Conservation (phyloP, 2,329 filamentous ascomycete species). For the Raffaelea albimanens region DNA sequence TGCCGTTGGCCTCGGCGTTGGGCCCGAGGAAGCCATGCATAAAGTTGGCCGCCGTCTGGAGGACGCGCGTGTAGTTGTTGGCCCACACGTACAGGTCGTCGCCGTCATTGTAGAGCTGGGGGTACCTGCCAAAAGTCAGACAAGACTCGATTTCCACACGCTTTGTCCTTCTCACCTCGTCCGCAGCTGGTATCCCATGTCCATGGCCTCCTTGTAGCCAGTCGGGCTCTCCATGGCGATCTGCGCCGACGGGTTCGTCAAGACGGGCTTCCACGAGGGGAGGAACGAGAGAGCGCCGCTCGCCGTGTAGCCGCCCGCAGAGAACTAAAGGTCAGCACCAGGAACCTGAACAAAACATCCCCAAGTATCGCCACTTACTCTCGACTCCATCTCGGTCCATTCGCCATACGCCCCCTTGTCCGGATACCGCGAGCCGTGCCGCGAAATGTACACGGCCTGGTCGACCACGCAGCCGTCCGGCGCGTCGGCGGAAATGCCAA, state of each 20-base stretch:
- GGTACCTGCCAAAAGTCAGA: constrained; percentile 20
- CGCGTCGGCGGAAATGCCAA: constrained; percentile 41
- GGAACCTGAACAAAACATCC: no score
- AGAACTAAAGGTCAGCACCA: constrained; percentile 31
- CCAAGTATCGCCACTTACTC: constrained; percentile 23
- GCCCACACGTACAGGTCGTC: constrained; percentile 51
- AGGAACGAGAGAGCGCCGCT: constrained; percentile 46
- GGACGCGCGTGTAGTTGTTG: constrained; percentile 55
- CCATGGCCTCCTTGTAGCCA: constrained; percentile 52
- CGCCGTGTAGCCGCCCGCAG: constrained; percentile 42
- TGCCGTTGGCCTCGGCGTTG: constrained; percentile 41
- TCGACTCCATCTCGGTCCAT: constrained; percentile 40
- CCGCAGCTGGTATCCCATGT: constrained; percentile 43
- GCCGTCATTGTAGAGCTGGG: constrained; percentile 38
- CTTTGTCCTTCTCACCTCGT: constrained; percentile 20
- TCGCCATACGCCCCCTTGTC: constrained; percentile 49
- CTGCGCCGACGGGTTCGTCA: constrained; percentile 42
- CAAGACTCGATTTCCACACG: no score
- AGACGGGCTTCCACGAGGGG: constrained; percentile 45
- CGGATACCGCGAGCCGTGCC: constrained; percentile 55
- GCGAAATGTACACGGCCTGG: constrained; percentile 47
- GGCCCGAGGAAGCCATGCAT: constrained; percentile 51
- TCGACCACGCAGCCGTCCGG: constrained; percentile 50
- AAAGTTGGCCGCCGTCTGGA: constrained; percentile 54
- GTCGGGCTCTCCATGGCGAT: constrained; percentile 23